Evolutionary conservation across 257 asterid genomes (phyloP).

Genomic region (Solanum ahanhuiri): DNA sequence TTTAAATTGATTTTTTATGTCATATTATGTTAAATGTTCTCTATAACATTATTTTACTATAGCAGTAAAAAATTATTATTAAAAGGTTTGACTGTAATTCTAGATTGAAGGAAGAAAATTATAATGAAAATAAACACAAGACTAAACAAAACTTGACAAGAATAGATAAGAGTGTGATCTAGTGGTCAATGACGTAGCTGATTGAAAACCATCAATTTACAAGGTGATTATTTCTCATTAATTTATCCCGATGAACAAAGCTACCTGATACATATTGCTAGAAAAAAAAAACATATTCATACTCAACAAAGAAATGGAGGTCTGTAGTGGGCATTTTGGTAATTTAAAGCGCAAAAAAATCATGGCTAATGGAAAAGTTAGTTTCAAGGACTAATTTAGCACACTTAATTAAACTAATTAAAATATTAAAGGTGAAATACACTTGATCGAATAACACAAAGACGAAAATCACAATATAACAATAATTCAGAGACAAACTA

Average conservation of each 20-base stretch:
- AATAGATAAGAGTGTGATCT: neutral
- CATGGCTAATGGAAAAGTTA: neutral
- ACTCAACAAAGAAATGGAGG: neutral
- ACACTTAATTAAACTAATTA: neutral
- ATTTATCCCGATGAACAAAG: too few species aligned
- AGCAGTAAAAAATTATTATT: too few species aligned
- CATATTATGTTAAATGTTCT: too few species aligned
- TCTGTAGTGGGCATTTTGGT: neutral
- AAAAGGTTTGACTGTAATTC: too few species aligned
- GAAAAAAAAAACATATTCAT: neutral
- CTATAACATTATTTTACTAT: too few species aligned
- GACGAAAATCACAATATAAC: neutral
- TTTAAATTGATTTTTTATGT: neutral
- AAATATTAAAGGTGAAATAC: neutral
- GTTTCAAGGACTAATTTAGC: neutral
- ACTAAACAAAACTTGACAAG: neutral
- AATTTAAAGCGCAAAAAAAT: neutral
- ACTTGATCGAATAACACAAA: neutral
- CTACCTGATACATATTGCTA: too few species aligned
- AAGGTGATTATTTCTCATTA: too few species aligned
- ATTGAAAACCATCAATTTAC: too few species aligned
- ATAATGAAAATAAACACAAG: neutral
- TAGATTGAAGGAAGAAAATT: too few species aligned
- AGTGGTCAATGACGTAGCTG: too few species aligned
- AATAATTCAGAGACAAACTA: neutral